A percentile compares a stretch with the other conserved stretches of the same genome.
Evolutionary conservation across 1,139 yeast genomes (phyloP).

Genomic region (Geotrichum carabidarum): DNA sequence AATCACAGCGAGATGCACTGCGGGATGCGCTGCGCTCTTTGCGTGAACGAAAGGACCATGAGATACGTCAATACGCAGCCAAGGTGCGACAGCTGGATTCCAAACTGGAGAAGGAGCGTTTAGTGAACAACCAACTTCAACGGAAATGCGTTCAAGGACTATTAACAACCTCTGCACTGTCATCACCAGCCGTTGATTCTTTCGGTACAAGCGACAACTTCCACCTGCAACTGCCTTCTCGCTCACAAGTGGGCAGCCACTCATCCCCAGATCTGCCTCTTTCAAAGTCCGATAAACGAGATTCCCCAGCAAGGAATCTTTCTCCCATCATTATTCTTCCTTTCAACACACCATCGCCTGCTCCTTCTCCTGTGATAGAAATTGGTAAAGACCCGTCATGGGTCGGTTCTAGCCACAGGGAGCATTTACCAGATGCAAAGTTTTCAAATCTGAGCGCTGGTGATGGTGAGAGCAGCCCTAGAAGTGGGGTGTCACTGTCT

Average conservation of each 20-base stretch:
- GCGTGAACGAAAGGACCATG: conserved; percentile 39
- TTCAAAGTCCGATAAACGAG: neutral
- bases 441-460: too few species aligned
- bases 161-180: conserved; percentile 17
- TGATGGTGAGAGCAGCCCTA: too few species aligned
- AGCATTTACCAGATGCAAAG: too few species aligned
- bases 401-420: conserved; percentile 10
- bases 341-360: conserved; percentile 25
- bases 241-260: neutral
- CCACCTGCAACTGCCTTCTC: conserved; percentile 1
- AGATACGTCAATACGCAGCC: conserved; percentile 32
- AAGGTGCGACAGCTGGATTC: conserved; percentile 34
- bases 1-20: conserved; percentile 43
- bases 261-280: too few species aligned
- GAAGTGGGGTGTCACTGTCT: neutral
- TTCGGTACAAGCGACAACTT: neutral
- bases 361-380: conserved; percentile 28
- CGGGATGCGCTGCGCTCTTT: conserved; percentile 39
- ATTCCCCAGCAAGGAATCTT: neutral
- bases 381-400: conserved; percentile 32
- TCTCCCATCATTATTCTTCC: conserved; percentile 10
- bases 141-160: conserved; percentile 28
- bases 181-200: neutral
- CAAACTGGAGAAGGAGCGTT: conserved; percentile 29
- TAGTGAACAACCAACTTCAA: conserved; percentile 26